Evolutionary conservation across 2,329 filamentous ascomycete species (phyloP).

Genomic region (Seiridium unicorne): DNA sequence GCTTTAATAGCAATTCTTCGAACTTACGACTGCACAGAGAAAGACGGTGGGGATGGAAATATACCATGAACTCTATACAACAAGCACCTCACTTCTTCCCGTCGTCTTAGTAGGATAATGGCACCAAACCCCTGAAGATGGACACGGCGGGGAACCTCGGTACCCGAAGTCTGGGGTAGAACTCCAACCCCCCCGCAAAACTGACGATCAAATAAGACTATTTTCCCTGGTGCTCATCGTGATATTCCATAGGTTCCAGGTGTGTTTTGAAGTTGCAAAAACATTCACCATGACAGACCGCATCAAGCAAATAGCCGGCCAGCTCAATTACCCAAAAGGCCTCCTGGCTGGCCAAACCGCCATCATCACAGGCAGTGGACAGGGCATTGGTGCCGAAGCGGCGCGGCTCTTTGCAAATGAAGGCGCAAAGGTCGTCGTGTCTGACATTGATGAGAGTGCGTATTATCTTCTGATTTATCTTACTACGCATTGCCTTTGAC

Average conservation of each 20-base stretch:
- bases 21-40: too few relatives aligned
- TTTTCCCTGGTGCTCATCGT: not conserved
- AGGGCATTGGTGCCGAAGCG: slow-evolving; percentile 85
- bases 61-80: not conserved
- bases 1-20: too few relatives aligned
- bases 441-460: slow-evolving; percentile 75
- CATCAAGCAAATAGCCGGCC: slow-evolving; percentile 69
- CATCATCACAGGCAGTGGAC: slow-evolving; percentile 83
- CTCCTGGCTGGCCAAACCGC: slow-evolving; percentile 78
- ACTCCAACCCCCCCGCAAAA: slow-evolving; percentile 4
- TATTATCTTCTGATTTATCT: not conserved
- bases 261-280: not conserved
- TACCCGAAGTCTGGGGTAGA: slow-evolving; percentile 5
- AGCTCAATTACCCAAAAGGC: slow-evolving; percentile 80
- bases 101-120: not conserved
- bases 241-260: too few relatives aligned
- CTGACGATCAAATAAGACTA: not conserved
- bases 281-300: slow-evolving; percentile 49
- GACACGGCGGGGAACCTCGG: slow-evolving; percentile 9
- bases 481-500: not conserved
- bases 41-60: too few relatives aligned
- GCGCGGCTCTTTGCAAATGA: slow-evolving; percentile 83
- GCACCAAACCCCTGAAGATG: not conserved
- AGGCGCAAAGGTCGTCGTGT: slow-evolving; percentile 79
- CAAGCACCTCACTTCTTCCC: not conserved